Percentiles rank a stretch among this genome's conserved stretches.
These are phyloP conservation scores for Lepiota venenata DNA, from an alignment of 768 basidiomycete genomes.

Conservation along the genomic window DNA sequence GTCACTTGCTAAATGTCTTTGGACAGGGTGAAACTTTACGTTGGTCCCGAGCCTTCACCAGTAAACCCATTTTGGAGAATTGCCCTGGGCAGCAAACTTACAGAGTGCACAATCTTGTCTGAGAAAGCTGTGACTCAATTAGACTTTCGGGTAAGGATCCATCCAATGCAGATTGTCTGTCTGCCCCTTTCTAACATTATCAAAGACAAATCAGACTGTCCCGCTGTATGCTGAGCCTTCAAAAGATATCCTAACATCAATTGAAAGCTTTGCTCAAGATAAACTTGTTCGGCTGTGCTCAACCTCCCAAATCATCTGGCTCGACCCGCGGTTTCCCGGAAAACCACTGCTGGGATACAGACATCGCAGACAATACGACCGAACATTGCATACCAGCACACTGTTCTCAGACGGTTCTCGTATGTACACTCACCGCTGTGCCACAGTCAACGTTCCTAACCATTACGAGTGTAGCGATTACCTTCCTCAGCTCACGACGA, in stretches of 20 bases:
- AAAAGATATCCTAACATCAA: slow-evolving; percentile 47
- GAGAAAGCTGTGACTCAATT: slow-evolving; percentile 37
- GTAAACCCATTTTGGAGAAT: slow-evolving; percentile 50
- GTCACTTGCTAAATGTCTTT: neutral
- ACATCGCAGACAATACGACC: slow-evolving; percentile 60
- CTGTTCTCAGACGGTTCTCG: slow-evolving; percentile 22
- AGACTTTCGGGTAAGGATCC: slow-evolving; percentile 53
- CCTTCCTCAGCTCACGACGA: slow-evolving; percentile 56
- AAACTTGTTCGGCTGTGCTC: slow-evolving; percentile 52
- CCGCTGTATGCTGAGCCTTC: slow-evolving; percentile 25
- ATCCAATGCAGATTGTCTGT: neutral
- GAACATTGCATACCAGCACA: slow-evolving; percentile 46
- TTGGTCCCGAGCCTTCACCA: slow-evolving; percentile 11
- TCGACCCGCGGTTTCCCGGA: slow-evolving; percentile 57
- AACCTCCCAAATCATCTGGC: slow-evolving; percentile 64
- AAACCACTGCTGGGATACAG: slow-evolving; percentile 59
- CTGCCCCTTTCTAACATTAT: neutral
- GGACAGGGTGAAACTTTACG: slow-evolving; percentile 18
- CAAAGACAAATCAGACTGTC: neutral
- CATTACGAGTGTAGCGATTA: slow-evolving; percentile 38
- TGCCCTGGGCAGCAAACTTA: slow-evolving; percentile 27
- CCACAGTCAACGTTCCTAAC: neutral
- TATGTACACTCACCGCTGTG: slow-evolving; percentile 24
- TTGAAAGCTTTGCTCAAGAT: slow-evolving; percentile 41
- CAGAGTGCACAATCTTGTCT: slow-evolving; percentile 46